phyloP scores from a whole-genome alignment of 2,329 filamentous ascomycete genomes.

The Aureobasidium sp. region DNA sequence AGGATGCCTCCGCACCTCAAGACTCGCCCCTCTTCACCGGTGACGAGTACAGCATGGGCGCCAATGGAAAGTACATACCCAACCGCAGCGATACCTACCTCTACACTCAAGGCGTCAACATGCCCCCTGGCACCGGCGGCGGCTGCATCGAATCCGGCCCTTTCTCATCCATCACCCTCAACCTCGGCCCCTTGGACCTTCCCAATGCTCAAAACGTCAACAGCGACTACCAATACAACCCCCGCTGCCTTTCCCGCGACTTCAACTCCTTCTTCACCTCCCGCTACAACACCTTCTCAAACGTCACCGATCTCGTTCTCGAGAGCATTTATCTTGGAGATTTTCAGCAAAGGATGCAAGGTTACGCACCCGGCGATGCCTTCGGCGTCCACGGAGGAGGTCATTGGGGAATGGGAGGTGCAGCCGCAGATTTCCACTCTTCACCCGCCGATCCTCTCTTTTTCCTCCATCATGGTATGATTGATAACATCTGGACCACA shows the following conservation, averaged over 20 bases:
- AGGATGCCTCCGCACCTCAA: slow-evolving; percentile 35
- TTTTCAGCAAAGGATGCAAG: slow-evolving; percentile 34
- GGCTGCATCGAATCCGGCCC: slow-evolving; percentile 61
- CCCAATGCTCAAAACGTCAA: slow-evolving; percentile 34
- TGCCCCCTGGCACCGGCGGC: slow-evolving; percentile 60
- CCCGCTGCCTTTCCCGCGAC: slow-evolving; percentile 29
- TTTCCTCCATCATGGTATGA: slow-evolving; percentile 51
- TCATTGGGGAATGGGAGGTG: slow-evolving; percentile 54
- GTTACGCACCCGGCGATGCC: slow-evolving; percentile 33
- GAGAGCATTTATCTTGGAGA: slow-evolving; percentile 30
- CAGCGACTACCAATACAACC: slow-evolving; percentile 29
- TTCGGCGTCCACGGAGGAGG: slow-evolving; percentile 51
- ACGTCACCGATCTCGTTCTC: slow-evolving; percentile 30
- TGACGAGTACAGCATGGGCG: slow-evolving; percentile 47
- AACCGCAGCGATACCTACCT: slow-evolving; percentile 32
- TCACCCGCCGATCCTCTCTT: slow-evolving; percentile 55
- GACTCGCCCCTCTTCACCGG: slow-evolving; percentile 63
- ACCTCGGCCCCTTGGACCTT: slow-evolving; percentile 33
- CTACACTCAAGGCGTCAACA: slow-evolving; percentile 32
- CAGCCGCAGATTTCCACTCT: slow-evolving; percentile 48
- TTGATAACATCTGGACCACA: slow-evolving; percentile 54
- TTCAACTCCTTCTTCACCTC: slow-evolving; percentile 28
- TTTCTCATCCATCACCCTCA: slow-evolving; percentile 49
- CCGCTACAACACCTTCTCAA: slow-evolving; percentile 28
- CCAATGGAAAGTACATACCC: slow-evolving; percentile 34